phyloP scores from a whole-genome alignment of 352 stramenopile species.

The Globisporangium camurandrum region DNA sequence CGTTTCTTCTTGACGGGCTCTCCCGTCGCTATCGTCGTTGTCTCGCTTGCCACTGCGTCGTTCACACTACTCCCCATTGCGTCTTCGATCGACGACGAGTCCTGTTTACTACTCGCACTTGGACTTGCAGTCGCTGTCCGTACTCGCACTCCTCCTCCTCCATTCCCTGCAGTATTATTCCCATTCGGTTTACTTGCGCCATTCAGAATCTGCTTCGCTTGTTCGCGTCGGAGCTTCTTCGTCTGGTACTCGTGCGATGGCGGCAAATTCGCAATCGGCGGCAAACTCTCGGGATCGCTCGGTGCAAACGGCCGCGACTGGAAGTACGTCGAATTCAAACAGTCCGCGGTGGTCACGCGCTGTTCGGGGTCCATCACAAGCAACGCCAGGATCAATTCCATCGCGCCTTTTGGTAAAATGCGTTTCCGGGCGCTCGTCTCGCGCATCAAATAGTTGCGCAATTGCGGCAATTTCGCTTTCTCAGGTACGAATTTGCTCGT shows the following conservation, averaged over 20 bases:
- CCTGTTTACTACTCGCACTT: background rate
- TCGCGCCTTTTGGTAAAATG: conserved; percentile 73
- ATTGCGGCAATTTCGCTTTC: conserved; percentile 52
- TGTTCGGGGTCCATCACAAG: conserved; percentile 93
- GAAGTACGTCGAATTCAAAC: conserved; percentile 94
- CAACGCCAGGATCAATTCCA: conserved; percentile 92
- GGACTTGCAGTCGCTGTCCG: background rate
- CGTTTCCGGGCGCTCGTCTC: conserved; percentile 64
- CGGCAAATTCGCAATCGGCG: conserved; percentile 63
- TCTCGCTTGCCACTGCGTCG: conserved; percentile 14
- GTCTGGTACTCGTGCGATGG: conserved; percentile 86
- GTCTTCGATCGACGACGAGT: conserved; percentile 9
- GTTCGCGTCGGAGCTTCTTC: conserved; percentile 84
- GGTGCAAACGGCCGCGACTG: conserved; percentile 56
- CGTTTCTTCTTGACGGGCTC: conserved; percentile 49
- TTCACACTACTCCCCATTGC: background rate
- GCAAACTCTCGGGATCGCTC: conserved; percentile 49
- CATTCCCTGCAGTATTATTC: conserved; percentile 22
- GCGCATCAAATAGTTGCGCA: conserved; percentile 69
- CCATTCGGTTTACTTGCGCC: conserved; percentile 17
- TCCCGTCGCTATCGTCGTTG: background rate
- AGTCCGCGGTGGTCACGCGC: conserved; percentile 88
- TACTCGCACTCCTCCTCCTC: conserved; percentile 8
- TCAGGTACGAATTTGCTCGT: conserved; percentile 81
- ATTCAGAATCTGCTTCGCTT: conserved; percentile 61